Evolutionary conservation across 2,329 filamentous ascomycete genomes (phyloP), one percentile per base, ranked within the genome.

Genomic region (Arthrobotrys musiformis): DNA sequence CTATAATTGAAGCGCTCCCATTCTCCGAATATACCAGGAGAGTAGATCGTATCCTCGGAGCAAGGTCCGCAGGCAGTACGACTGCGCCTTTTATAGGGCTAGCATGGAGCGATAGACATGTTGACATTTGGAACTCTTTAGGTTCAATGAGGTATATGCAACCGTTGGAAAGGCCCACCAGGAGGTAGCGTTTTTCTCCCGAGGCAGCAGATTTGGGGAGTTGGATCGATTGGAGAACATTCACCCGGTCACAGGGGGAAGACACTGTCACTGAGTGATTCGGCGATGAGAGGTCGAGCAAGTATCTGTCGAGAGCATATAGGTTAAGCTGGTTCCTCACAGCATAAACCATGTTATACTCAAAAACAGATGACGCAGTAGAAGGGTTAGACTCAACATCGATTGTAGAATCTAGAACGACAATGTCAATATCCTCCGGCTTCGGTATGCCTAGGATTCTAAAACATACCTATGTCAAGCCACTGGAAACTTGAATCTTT

Each of bases 1-100:
- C 80, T 9, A 81, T 77, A 30, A 81, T 79, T 11, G 73, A 73
- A 2, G 80, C 75, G 7, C 79, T 79, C 15, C 79, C 80, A 30
- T 81, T 79, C 11, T 72, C 70, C 5, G 79, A 78, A 13, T 77
- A 79, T 9, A 80, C 73, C 13, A 81, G 64, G 8, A 81, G 70
- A 1, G 80, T 80, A 11, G 76, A 79, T 1, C 80, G 75, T 50
- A 81, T 78, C n/a, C 80, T 75, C 13, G 78, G 78, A 0, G 79
- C 80, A 13, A 81, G 77, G 42, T 74, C 69, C 19, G 78, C 72
- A 1, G 78, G 79, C 1, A 81, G 76, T 11, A 80, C 70, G 26
- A 78, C 52, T 4, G 72, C 80, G 7, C 79, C 79, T n/a, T 60
- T 44, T 8, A 81, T 79, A 11, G 72, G 61, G 9, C 69, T 75